Conservation (phyloP, 2,329 filamentous ascomycete genomes). For the Septoria petroselini region DNA sequence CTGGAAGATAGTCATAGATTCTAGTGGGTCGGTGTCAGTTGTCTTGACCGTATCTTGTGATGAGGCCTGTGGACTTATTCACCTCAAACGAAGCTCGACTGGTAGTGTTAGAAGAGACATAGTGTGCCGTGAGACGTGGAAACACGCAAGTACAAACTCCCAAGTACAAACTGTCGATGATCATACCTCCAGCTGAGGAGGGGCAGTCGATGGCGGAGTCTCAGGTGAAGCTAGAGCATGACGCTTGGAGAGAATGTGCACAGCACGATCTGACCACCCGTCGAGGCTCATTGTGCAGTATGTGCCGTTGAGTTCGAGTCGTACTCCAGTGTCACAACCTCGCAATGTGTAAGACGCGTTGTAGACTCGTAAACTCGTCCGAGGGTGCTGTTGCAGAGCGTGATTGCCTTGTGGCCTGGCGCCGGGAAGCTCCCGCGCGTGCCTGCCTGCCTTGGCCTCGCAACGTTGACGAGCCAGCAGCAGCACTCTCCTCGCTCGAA, state of each 20-base stretch:
- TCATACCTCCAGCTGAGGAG: conserved; percentile 2
- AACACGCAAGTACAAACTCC: too few relatives aligned
- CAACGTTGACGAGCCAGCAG: background rate
- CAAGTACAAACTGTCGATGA: background rate
- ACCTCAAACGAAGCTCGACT: conserved; percentile 22
- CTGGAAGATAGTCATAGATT: conserved; percentile 27
- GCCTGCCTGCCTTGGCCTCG: background rate
- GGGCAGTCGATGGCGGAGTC: conserved; percentile 1
- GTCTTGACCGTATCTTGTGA: background rate
- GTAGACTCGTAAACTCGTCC: too few relatives aligned
- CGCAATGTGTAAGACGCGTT: too few relatives aligned
- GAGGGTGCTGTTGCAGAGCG: too few relatives aligned
- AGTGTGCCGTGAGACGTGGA: background rate
- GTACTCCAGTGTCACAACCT: too few relatives aligned
- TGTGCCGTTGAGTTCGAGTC: too few relatives aligned
- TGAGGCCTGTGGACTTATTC: background rate
- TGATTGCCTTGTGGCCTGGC: too few relatives aligned
- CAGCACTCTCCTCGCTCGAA: background rate
- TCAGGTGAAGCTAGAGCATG: background rate
- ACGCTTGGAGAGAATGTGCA: background rate
- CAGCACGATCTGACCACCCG: background rate
- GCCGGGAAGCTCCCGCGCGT: too few relatives aligned
- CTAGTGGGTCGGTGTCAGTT: conserved; percentile 1
- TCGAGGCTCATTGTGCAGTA: too few relatives aligned
- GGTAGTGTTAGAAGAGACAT: conserved; percentile 24